phyloP scores from a whole-genome alignment of 306 rosid genomes.

The Leucaena leucocephala region DNA sequence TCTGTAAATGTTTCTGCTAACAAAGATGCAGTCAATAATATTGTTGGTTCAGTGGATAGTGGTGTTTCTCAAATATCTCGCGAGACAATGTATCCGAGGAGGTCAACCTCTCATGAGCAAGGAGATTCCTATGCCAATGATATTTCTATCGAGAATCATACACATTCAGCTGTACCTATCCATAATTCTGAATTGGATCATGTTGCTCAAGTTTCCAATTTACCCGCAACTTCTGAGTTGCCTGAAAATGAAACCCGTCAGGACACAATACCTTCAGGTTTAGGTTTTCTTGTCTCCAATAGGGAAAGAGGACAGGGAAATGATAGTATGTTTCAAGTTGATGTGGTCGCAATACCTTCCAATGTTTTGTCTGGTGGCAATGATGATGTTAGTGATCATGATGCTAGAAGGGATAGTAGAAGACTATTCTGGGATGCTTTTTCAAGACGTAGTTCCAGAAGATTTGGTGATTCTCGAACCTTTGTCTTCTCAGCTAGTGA shows the following conservation, averaged over 20 bases:
- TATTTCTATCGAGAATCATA: constrained; percentile 53
- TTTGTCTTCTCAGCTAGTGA: constrained; percentile 68
- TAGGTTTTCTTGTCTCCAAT: constrained; percentile 74
- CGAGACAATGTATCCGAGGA: constrained; percentile 53
- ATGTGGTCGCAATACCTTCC: constrained; percentile 81
- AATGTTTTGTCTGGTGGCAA: constrained; percentile 62
- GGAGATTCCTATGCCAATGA: constrained; percentile 46
- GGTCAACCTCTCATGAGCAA: constrained; percentile 54
- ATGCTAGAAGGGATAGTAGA: constrained; percentile 80
- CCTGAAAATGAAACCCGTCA: constrained; percentile 59
- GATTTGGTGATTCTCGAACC: constrained; percentile 78
- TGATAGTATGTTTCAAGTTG: constrained; percentile 73
- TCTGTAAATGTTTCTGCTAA: constrained; percentile 73
- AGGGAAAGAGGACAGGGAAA: constrained; percentile 68
- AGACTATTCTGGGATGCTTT: constrained; percentile 91
- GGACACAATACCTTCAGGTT: constrained; percentile 67
- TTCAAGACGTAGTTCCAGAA: constrained; percentile 84
- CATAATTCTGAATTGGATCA: constrained; percentile 43
- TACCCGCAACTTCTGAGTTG: constrained; percentile 48
- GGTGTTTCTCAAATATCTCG: constrained; percentile 52
- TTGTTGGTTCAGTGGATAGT: constrained; percentile 61
- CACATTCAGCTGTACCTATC: constrained; percentile 35
- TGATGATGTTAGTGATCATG: constrained; percentile 54
- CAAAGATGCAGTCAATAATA: constrained; percentile 61
- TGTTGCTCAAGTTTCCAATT: constrained; percentile 54